A percentile compares a stretch with the other conserved stretches of the same genome.
These are phyloP conservation scores for Hypoxylon intermedium DNA, from an alignment of 495 filamentous ascomycete species.

Conservation along the genomic window DNA sequence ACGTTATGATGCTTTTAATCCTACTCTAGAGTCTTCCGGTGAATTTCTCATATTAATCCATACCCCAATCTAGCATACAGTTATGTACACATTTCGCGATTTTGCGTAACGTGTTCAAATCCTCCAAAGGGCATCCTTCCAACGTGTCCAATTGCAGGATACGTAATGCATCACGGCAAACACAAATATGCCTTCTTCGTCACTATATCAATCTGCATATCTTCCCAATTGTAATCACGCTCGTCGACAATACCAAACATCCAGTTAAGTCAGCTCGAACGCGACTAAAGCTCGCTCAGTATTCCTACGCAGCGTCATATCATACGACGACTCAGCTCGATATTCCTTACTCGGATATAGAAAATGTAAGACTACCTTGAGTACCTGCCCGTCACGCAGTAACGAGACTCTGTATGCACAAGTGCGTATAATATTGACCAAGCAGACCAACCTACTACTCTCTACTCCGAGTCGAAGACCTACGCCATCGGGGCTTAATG, in stretches of 20 bases:
- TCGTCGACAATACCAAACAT: no score
- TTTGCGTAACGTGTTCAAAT: conserved; percentile 24
- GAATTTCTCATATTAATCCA: no score
- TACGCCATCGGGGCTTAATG: conserved; percentile 3
- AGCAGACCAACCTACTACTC: conserved; percentile 2
- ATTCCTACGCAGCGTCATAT: no score
- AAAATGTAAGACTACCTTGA: background rate
- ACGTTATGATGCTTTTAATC: conserved; percentile 33
- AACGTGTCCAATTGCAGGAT: conserved; percentile 28
- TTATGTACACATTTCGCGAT: background rate
- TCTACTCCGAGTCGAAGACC: background rate
- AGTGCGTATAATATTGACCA: conserved; percentile 23
- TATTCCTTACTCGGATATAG: no score
- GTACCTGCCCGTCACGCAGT: background rate
- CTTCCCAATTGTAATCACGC: background rate
- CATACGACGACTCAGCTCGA: no score
- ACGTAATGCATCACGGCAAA: background rate
- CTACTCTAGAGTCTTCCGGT: no score
- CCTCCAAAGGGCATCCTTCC: conserved; percentile 13
- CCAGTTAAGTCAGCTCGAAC: no score
- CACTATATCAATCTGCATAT: background rate
- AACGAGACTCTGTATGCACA: background rate
- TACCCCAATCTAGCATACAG: conserved; percentile 11
- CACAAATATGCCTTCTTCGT: conserved; percentile 2
- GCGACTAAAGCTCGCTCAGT: no score